phyloP scores from a whole-genome alignment of 2,329 filamentous ascomycete genomes.

The Fusarium hostae region DNA sequence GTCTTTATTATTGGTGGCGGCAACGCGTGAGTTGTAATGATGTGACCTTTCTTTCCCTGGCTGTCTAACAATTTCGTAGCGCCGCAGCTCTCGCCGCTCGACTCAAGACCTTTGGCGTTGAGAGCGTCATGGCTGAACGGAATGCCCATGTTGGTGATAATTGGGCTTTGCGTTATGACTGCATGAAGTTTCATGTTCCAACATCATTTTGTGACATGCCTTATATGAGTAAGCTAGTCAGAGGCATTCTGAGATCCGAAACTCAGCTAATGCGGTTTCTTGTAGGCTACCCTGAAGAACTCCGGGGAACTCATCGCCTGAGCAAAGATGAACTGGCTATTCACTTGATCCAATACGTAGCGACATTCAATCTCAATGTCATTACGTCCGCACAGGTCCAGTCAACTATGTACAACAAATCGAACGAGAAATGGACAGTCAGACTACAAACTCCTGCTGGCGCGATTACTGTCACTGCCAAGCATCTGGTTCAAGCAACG shows the following conservation, averaged over 20 bases:
- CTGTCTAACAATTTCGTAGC: neutral
- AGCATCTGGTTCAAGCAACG: constrained; percentile 28
- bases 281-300: constrained; percentile 15
- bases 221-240: constrained; percentile 5
- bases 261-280: neutral
- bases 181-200: constrained; percentile 29
- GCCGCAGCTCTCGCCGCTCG: constrained; percentile 17
- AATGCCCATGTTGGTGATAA: constrained; percentile 25
- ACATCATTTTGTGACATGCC: constrained; percentile 30
- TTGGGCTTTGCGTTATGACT: constrained; percentile 30
- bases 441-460: neutral
- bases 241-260: accelerated
- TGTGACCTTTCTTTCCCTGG: accelerated
- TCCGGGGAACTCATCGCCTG: constrained; percentile 17
- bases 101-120: constrained; percentile 23
- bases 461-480: neutral
- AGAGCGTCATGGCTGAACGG: constrained; percentile 24
- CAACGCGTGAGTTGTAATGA: constrained; percentile 3
- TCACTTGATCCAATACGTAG: constrained; percentile 13
- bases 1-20: constrained; percentile 33
- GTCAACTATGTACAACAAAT: constrained; percentile 7
- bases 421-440: constrained; percentile 2
- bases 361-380: constrained; percentile 21
- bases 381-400: constrained; percentile 10
- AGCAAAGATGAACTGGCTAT: constrained; percentile 25